These are phyloP conservation scores for Amaranthus tricolor DNA, from an alignment of 179 eudicot genomes.

Conservation along the genomic window DNA sequence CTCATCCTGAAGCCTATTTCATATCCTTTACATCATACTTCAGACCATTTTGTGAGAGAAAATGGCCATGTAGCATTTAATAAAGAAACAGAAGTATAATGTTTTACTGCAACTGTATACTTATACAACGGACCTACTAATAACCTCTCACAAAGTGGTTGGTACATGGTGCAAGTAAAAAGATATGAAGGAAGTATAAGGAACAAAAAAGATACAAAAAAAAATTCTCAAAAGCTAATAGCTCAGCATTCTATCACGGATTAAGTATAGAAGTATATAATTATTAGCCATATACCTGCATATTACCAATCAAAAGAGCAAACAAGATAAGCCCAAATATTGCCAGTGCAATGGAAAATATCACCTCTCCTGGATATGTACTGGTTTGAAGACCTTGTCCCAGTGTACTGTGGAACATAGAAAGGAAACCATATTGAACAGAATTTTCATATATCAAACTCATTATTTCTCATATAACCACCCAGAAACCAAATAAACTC, in stretches of 20 bases:
- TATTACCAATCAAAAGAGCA: conserved; percentile 85
- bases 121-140: too few relatives aligned
- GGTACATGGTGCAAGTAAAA: too few relatives aligned
- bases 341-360: conserved; percentile 81
- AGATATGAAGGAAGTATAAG: too few relatives aligned
- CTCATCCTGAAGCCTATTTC: too few relatives aligned
- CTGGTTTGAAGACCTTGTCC: conserved; percentile 94
- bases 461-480: background rate
- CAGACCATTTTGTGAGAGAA: too few relatives aligned
- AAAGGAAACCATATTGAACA: background rate
- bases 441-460: conserved; percentile 3
- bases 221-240: too few relatives aligned
- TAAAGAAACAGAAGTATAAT: too few relatives aligned
- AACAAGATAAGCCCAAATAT: conserved; percentile 85
- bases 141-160: too few relatives aligned
- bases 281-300: conserved; percentile 62
- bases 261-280: background rate
- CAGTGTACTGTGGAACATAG: conserved; percentile 55
- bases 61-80: too few relatives aligned
- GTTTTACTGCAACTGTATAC: too few relatives aligned
- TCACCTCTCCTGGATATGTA: conserved; percentile 83
- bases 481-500: background rate
- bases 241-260: background rate
- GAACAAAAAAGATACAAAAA: too few relatives aligned
- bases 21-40: too few relatives aligned